Conservation (phyloP, 1,284 basidiomycete species). For the Exobasidium cylindrosporum region DNA sequence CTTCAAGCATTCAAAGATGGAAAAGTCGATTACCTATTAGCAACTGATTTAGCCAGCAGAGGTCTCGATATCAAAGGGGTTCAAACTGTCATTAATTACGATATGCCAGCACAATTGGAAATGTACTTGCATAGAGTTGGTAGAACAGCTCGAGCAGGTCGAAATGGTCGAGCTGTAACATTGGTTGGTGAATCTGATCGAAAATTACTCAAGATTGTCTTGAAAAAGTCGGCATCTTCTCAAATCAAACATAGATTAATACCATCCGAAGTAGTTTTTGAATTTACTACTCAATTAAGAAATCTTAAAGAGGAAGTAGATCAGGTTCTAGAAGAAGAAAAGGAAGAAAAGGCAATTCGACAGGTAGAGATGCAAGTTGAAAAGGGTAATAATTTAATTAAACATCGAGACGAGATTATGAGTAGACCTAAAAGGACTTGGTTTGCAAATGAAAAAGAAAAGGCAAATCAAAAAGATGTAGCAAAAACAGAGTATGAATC, state of each 20-base stretch:
- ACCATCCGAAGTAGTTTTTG: constrained; percentile 71
- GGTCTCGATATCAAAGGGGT: constrained; percentile 96
- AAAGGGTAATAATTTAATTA: constrained; percentile 93
- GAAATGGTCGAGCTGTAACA: constrained; percentile 82
- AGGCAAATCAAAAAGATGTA: constrained; percentile 68
- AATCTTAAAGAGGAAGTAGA: constrained; percentile 74
- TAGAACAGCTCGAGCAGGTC: constrained; percentile 89
- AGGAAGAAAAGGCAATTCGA: constrained; percentile 76
- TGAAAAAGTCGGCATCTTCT: constrained; percentile 81
- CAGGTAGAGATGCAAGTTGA: constrained; percentile 89
- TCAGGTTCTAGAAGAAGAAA: constrained; percentile 83
- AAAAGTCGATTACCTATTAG: constrained; percentile 81
- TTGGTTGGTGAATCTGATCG: constrained; percentile 94
- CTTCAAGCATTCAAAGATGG: constrained; percentile 84
- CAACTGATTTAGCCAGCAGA: constrained; percentile 90
- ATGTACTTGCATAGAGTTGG: constrained; percentile 96
- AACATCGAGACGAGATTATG: constrained; percentile 91
- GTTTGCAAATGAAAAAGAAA: constrained; percentile 91
- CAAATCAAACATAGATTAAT: constrained; percentile 86
- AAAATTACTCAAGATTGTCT: constrained; percentile 91
- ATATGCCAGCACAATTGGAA: constrained; percentile 89
- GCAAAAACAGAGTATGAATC: constrained; percentile 30
- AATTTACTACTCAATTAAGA: constrained; percentile 71
- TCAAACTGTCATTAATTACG: constrained; percentile 93
- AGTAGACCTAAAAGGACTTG: constrained; percentile 90